These are phyloP conservation scores for Chlamydomonas sp. DNA, from an alignment of 139 green algal genomes.

Conservation along the genomic window DNA sequence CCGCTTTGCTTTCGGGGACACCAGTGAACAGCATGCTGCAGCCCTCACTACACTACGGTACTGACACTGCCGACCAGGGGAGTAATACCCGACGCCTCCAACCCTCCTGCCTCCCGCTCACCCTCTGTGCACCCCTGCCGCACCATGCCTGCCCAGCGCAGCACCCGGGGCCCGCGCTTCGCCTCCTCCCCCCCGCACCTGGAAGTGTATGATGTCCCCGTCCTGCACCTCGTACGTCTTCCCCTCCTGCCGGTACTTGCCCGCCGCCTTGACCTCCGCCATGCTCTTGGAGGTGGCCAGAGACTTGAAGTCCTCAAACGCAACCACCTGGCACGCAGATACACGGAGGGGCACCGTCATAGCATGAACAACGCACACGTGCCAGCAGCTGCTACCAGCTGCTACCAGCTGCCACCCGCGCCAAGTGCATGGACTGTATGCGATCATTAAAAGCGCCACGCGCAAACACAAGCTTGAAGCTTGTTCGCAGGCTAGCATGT, in stretches of 20 bases:
- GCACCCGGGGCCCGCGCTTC: background rate
- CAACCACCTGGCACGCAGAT: constrained; percentile 50
- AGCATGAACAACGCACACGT: background rate
- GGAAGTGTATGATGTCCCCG: constrained; percentile 93
- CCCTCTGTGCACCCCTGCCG: background rate
- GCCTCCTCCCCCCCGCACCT: background rate
- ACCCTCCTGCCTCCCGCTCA: background rate
- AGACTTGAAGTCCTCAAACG: constrained; percentile 72
- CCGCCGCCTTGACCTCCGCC: constrained; percentile 83
- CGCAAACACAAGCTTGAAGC: background rate
- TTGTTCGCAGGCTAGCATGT: background rate
- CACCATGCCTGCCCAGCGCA: background rate
- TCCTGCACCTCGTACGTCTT: constrained; percentile 91
- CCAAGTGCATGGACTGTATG: background rate
- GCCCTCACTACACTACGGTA: too few relatives aligned
- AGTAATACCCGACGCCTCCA: too few relatives aligned
- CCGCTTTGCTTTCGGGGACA: too few relatives aligned
- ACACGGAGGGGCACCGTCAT: background rate
- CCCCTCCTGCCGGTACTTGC: constrained; percentile 93
- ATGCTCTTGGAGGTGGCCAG: constrained; percentile 56
- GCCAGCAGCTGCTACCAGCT: background rate
- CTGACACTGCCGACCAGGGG: too few relatives aligned
- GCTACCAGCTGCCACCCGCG: background rate
- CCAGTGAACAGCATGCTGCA: too few relatives aligned
- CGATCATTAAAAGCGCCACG: background rate